Conservation (phyloP, 2,329 filamentous ascomycete genomes). For the Cordyceps cateniannulata region DNA sequence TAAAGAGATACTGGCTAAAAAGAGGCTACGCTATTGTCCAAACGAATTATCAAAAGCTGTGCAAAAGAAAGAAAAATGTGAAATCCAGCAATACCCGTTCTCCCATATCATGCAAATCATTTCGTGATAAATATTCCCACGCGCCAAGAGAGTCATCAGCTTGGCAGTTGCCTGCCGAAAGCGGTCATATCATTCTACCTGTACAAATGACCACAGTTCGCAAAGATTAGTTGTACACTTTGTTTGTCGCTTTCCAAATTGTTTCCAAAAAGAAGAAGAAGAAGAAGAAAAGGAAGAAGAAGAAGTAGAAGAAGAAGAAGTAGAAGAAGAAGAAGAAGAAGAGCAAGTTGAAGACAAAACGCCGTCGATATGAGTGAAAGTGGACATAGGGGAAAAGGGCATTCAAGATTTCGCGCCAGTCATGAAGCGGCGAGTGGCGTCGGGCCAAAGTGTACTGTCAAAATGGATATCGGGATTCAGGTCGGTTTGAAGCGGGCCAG, state of each 20-base stretch:
- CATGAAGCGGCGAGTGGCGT: slow-evolving; percentile 7
- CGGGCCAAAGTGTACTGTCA: slow-evolving; percentile 5
- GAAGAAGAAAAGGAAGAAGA: too few relatives aligned
- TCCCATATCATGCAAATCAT: neutral
- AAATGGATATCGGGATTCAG: slow-evolving; percentile 3
- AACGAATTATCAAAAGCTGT: neutral
- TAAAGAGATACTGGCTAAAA: neutral
- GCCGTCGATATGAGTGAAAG: neutral
- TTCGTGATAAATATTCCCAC: neutral
- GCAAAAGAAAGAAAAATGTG: neutral
- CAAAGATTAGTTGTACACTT: slow-evolving; percentile 7
- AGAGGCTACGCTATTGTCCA: neutral
- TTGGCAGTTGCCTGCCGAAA: slow-evolving; percentile 1
- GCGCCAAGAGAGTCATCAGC: neutral
- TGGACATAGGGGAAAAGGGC: neutral
- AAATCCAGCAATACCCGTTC: neutral
- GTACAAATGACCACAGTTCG: neutral
- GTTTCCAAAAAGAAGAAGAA: neutral
- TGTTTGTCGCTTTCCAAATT: neutral
- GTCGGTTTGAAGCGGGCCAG: neutral
- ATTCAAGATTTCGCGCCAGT: slow-evolving; percentile 4
- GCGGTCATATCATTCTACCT: slow-evolving; percentile 5
- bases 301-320: neutral
- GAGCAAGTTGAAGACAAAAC: too few relatives aligned
- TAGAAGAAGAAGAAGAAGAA: neutral